phyloP scores from a whole-genome alignment of 441 rosid genomes.

The California macrophylla region DNA sequence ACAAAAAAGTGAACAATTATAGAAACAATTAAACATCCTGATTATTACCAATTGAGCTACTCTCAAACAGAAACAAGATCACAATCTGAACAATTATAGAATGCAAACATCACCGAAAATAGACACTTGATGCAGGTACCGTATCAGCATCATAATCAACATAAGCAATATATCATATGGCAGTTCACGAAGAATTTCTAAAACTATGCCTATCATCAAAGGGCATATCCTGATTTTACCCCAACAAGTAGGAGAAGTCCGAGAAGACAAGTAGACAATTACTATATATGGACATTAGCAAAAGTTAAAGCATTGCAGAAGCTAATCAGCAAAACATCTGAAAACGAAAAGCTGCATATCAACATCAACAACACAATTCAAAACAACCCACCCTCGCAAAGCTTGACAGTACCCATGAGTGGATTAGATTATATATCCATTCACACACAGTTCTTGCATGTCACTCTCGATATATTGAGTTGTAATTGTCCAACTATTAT shows the following conservation, averaged over 20 bases:
- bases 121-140: neutral
- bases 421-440: constrained; percentile 10
- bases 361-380: neutral
- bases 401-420: constrained; percentile 14
- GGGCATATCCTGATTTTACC: neutral
- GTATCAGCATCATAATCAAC: neutral
- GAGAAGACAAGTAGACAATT: neutral
- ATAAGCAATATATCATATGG: neutral
- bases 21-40: constrained; percentile 3
- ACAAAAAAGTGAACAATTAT: constrained; percentile 8
- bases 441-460: neutral
- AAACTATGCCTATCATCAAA: neutral
- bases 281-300: neutral
- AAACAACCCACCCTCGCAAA: constrained; percentile 12
- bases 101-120: neutral
- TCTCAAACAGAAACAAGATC: neutral
- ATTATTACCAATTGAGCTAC: neutral
- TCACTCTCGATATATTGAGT: no score
- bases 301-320: neutral
- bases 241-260: neutral
- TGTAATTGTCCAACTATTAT: no score
- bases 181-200: neutral
- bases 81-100: neutral
- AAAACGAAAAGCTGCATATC: neutral
- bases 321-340: neutral